Evolutionary conservation across 306 rosid species (phyloP), one percentile per base, ranked within the genome.

Genomic region (Quillaja saponaria): DNA sequence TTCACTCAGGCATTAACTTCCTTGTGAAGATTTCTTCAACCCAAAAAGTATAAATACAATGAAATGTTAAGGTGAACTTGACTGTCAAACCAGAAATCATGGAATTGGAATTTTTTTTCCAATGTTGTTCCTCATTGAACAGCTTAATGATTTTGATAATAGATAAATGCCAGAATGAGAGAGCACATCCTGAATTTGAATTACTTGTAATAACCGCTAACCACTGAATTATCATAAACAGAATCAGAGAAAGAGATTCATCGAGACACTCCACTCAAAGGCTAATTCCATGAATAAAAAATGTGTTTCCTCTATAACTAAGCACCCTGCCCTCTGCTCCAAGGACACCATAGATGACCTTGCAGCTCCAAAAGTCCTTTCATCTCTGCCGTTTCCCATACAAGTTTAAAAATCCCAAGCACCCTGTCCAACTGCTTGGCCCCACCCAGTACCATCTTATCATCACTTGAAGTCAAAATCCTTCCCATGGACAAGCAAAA

Each of bases 291-390:
- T 84, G 95, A 49, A 84, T 18, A 13, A 82, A 79, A 74, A 77
- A 82, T 12, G 14, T 62, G 72, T 81, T 89, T 61, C 86, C 94
- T 76, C 82, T 82, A 52, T 89, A 92, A 64, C 37, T 63, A 44
- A 92, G 79, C 55, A 58, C 55, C 69, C 85, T 89, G 35, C 21
- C 49, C 46, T 80, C 80, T 59, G 82, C 87, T 65, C 86, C 94
- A 48, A 86, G 90, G 90, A 57, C 87, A 81, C 87, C 92, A 92
- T 51, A 92, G 31, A 86, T 89, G 95, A 49, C 99, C 95, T 74
- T 85, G 89, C 71, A 88, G 71, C 25, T 83, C 81, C 77, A 89
- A 70, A 45, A 45, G 55, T 13, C 85, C 99, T 69, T 81, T 83
- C 87, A 81, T 76, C 42, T 79, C 84, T 25, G 95, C 86, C 10